These are phyloP conservation scores for Withania somnifera DNA, from an alignment of 305 asterid genomes.

Conservation along the genomic window DNA sequence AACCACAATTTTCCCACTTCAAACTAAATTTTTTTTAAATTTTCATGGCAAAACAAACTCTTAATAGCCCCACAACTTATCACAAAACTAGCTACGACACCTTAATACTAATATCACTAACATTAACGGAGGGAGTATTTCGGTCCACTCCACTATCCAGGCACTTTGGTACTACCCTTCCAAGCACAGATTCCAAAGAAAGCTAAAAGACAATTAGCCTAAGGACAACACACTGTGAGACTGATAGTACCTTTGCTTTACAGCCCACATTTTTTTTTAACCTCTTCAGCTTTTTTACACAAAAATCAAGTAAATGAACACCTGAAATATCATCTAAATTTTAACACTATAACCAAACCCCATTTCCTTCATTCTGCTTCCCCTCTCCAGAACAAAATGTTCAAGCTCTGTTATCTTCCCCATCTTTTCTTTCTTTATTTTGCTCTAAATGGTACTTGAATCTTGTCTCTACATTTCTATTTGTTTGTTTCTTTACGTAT, in stretches of 20 bases:
- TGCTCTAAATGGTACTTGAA: constrained; percentile 11
- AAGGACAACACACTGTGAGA: background rate
- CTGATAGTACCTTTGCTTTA: background rate
- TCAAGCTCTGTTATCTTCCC: constrained; percentile 1
- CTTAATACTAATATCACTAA: too few species aligned
- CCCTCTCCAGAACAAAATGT: background rate
- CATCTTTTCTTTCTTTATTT: constrained; percentile 6
- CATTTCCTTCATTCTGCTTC: background rate
- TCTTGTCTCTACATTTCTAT: background rate
- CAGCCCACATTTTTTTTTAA: background rate
- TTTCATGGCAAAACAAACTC: too few species aligned
- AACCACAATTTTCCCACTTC: too few species aligned
- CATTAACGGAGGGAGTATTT: too few species aligned
- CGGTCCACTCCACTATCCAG: background rate
- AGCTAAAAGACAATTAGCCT: background rate
- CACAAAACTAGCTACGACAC: too few species aligned
- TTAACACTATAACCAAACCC: background rate
- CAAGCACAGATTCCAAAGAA: background rate
- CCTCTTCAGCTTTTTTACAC: background rate
- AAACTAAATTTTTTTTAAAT: too few species aligned
- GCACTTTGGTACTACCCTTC: background rate
- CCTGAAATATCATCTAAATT: background rate
- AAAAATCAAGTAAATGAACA: background rate
- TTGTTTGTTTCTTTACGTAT: background rate
- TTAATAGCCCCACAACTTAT: too few species aligned